Evolutionary conservation across 2,329 filamentous ascomycete genomes (phyloP), one percentile per base, ranked within the genome.

Genomic region (Penicillium brasilianum): DNA sequence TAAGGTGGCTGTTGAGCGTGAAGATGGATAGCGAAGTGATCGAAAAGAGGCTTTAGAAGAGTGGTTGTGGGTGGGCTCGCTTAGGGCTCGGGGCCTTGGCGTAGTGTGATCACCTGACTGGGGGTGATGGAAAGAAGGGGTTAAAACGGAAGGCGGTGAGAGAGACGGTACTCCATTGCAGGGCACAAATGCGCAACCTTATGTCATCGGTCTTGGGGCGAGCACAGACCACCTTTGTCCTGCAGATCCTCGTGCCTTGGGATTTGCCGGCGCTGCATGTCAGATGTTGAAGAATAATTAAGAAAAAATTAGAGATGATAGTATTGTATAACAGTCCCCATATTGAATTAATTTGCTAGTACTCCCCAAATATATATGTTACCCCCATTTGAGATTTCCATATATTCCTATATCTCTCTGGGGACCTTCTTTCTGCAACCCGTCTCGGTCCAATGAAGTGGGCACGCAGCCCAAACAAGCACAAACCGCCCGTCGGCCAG

Each of bases 41-140:
- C 70, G 64, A 75, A 68, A 65, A 63, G 68, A 67, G 67, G 67
- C 73, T 74, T 74, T 69, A 70, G 67, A 72, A 68, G 68, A 71
- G 67, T 66, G 66, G 66, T 68, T 76, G 74, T 77, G 74, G 72
- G 73, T 73, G 70, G 67, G 71, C 74, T 77, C 74, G 74, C 74
- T 76, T 77, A 76, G 74, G 75, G 74, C 70, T 72, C 61, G 58
- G 61, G 55, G 59, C 57, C 73, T 72, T 72, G 67, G 63, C 65
- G 48, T 44, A 41, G 68, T 67, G 62, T 18, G 55, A 60, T 74
- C 73, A 75, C 72, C 68, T 75, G 74, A 63, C 52, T 56, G 34
- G 37, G 39, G 39, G 16, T 28, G 25, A n/a, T 18, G 32, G n/a
- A 34, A 18, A 18, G 25, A 18, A 16, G 14, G 20, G 0, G 9